Percentiles rank a stretch among this genome's conserved stretches.
These are phyloP conservation scores for Centella asiatica DNA, from an alignment of 129 eudicot species.

Conservation along the genomic window DNA sequence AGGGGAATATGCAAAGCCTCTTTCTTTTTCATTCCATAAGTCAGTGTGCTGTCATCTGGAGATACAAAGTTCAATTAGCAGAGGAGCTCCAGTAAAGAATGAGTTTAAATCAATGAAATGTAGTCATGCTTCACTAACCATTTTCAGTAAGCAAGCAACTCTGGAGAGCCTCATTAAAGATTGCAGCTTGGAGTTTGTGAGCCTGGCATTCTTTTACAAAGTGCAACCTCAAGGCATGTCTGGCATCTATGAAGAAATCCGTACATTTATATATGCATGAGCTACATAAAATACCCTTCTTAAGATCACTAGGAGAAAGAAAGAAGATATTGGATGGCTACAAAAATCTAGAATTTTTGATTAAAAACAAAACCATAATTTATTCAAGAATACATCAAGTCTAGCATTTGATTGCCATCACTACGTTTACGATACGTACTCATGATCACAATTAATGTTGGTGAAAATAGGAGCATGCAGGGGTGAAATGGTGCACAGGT, in stretches of 20 bases:
- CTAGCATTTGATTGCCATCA: neutral
- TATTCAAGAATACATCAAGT: neutral
- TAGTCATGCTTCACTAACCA: conserved; percentile 24
- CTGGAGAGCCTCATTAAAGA: conserved; percentile 60
- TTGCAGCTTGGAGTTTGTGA: conserved; percentile 68
- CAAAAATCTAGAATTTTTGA: neutral
- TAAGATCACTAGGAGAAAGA: neutral
- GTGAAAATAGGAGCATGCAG: neutral
- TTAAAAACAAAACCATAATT: neutral
- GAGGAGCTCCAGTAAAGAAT: neutral
- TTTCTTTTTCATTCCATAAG: conserved; percentile 40
- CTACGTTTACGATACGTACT: neutral
- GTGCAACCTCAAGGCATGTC: conserved; percentile 58
- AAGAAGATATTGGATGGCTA: neutral
- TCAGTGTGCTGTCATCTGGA: conserved; percentile 38
- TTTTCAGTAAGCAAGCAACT: conserved; percentile 34
- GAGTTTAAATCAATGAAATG: neutral
- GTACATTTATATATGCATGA: neutral
- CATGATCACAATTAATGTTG: neutral
- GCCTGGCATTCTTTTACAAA: conserved; percentile 54
- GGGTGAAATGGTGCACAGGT: neutral
- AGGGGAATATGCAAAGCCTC: conserved; percentile 56
- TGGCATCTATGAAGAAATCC: conserved; percentile 37
- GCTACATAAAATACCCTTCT: neutral
- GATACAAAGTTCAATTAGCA: conserved; percentile 20